These are phyloP conservation scores for Dryadomyces quercus-mongolicae DNA, from an alignment of 2,329 filamentous ascomycete genomes.

Conservation along the genomic window DNA sequence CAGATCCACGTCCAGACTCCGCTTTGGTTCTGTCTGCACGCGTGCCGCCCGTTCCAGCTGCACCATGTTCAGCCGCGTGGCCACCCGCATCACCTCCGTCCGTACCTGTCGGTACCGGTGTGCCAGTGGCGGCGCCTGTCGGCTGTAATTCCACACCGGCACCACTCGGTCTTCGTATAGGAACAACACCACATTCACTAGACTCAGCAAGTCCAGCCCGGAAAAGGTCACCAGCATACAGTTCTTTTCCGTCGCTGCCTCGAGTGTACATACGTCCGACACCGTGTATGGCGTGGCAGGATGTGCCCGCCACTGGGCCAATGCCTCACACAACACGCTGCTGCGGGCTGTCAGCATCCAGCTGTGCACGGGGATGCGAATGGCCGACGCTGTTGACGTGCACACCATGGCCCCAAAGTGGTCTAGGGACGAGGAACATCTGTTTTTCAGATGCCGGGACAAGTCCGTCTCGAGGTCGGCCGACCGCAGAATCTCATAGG, in stretches of 20 bases:
- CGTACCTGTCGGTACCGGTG: slow-evolving; percentile 69
- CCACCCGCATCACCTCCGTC: slow-evolving; percentile 66
- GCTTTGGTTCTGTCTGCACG: slow-evolving; percentile 54
- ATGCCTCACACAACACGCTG: slow-evolving; percentile 47
- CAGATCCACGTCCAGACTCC: slow-evolving; percentile 58
- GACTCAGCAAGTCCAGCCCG: slow-evolving; percentile 59
- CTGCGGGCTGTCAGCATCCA: slow-evolving; percentile 72
- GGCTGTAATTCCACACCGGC: slow-evolving; percentile 77
- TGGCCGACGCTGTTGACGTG: slow-evolving; percentile 51
- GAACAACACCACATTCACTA: slow-evolving; percentile 71
- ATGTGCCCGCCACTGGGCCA: slow-evolving; percentile 39
- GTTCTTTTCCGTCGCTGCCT: slow-evolving; percentile 27
- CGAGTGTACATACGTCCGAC: slow-evolving; percentile 48
- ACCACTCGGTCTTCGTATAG: slow-evolving; percentile 69
- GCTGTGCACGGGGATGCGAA: slow-evolving; percentile 68
- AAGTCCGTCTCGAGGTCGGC: slow-evolving; percentile 56
- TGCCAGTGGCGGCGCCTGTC: slow-evolving; percentile 51
- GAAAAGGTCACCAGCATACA: slow-evolving; percentile 43
- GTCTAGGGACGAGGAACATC: slow-evolving; percentile 17
- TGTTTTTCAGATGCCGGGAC: slow-evolving; percentile 30
- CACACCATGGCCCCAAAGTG: slow-evolving; percentile 30
- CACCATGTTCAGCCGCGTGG: slow-evolving; percentile 52
- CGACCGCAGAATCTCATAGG: slow-evolving; percentile 45
- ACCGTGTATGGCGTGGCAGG: slow-evolving; percentile 36
- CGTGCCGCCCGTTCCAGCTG: slow-evolving; percentile 68